These are phyloP conservation scores for Ogataea hybrid DNA, from an alignment of 1,139 yeast genomes.

Conservation along the genomic window DNA sequence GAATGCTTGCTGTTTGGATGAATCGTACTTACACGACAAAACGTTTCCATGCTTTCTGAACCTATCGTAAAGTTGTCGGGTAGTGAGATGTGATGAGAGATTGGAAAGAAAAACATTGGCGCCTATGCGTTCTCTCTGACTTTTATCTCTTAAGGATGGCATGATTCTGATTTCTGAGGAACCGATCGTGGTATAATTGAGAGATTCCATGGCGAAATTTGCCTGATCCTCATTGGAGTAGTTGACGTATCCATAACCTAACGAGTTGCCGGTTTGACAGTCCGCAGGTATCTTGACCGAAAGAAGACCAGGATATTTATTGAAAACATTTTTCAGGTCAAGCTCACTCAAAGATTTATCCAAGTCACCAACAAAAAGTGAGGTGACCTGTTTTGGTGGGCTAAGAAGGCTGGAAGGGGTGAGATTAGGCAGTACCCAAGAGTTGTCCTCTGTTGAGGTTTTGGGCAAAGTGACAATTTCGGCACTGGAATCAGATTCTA, in stretches of 20 bases:
- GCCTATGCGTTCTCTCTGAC: too few relatives aligned
- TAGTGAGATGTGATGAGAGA: too few relatives aligned
- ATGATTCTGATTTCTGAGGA: conserved; percentile 48
- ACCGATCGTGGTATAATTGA: conserved; percentile 41
- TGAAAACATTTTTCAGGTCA: conserved; percentile 36
- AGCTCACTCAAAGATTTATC: conserved; percentile 39
- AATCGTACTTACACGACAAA: too few relatives aligned
- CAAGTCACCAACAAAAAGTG: conserved; percentile 52
- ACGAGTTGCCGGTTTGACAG: conserved; percentile 37
- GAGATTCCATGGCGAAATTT: conserved; percentile 39
- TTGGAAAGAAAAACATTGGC: too few relatives aligned
- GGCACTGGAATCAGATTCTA: conserved; percentile 20
- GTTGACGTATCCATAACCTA: conserved; percentile 54
- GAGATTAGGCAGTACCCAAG: background rate
- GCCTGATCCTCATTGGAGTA: conserved; percentile 39
- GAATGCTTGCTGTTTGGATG: too few relatives aligned
- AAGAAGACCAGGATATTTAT: conserved; percentile 37
- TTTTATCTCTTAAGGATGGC: conserved; percentile 50
- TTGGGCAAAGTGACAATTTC: conserved; percentile 19
- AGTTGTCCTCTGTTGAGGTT: background rate
- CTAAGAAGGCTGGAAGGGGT: conserved; percentile 1
- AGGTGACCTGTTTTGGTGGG: conserved; percentile 11
- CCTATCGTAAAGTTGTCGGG: too few relatives aligned
- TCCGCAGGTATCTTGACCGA: conserved; percentile 49
- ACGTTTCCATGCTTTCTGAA: too few relatives aligned